phyloP scores from a whole-genome alignment of 768 basidiomycete genomes.

The Auricularia sp. region DNA sequence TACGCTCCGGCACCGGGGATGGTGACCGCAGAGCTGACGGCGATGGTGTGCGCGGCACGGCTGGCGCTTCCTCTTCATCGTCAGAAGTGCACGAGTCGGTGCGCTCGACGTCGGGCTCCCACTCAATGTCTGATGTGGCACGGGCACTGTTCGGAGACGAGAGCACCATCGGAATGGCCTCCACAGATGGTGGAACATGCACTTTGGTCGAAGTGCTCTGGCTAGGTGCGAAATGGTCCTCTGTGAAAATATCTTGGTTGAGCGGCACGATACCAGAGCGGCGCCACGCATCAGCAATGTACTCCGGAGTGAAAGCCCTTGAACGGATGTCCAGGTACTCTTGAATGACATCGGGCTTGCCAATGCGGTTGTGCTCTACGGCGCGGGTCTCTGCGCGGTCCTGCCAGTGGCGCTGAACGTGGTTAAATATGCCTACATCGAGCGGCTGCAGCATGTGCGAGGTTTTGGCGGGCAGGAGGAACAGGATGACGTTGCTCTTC shows the following conservation, averaged over 20 bases:
- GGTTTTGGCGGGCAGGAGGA: slow-evolving; percentile 29
- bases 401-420: slow-evolving; percentile 23
- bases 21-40: too few relatives aligned
- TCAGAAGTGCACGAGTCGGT: neutral
- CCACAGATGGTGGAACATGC: neutral
- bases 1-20: too few relatives aligned
- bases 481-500: slow-evolving; percentile 21
- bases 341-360: neutral
- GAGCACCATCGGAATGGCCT: neutral
- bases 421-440: slow-evolving; percentile 30
- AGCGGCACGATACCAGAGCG: neutral
- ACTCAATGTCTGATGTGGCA: neutral
- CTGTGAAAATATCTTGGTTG: neutral
- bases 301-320: neutral
- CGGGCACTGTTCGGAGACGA: neutral
- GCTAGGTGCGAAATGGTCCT: neutral
- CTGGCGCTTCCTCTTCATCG: neutral
- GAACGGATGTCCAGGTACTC: slow-evolving; percentile 2
- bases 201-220: neutral
- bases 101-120: neutral
- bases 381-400: slow-evolving; percentile 16
- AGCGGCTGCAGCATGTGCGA: slow-evolving; percentile 28
- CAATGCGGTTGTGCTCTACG: neutral
- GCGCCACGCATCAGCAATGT: neutral
- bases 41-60: too few relatives aligned